Percentiles rank a stretch among this genome's conserved stretches.
Evolutionary conservation across 257 asterid genomes (phyloP).

Genomic region (Przewalskia tangutica): DNA sequence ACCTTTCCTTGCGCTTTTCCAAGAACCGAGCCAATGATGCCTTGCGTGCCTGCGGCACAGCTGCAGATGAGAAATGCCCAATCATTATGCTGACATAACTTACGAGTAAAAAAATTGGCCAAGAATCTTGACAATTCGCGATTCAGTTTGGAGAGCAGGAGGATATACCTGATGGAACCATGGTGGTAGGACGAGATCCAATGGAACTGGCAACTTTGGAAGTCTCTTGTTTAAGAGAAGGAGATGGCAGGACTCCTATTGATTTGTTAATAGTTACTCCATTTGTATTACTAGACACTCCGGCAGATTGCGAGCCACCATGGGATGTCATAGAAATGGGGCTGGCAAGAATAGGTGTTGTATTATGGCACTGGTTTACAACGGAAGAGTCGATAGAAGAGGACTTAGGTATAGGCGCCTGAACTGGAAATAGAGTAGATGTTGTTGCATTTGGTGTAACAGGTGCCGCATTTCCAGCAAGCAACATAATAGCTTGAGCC

Average conservation of each 20-base stretch:
- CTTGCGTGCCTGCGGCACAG: constrained; percentile 83
- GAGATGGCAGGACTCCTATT: constrained; percentile 16
- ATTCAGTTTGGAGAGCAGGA: not conserved
- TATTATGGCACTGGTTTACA: constrained; percentile 24
- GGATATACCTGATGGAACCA: constrained; percentile 42
- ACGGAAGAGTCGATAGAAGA: constrained; percentile 27
- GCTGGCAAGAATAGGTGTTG: constrained; percentile 26
- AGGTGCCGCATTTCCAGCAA: constrained; percentile 75
- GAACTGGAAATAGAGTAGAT: constrained; percentile 33
- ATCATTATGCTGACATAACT: not conserved
- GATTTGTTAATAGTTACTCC: constrained; percentile 22
- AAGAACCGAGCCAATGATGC: constrained; percentile 83
- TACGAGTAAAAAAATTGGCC: not conserved
- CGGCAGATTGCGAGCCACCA: constrained; percentile 23
- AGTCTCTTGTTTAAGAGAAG: constrained; percentile 33
- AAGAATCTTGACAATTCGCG: not conserved
- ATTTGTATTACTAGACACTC: constrained; percentile 13
- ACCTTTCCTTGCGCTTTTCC: constrained; percentile 97
- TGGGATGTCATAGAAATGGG: constrained; percentile 26
- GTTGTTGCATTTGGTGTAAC: constrained; percentile 22
- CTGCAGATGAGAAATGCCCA: constrained; percentile 22
- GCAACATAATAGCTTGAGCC: constrained; percentile 93
- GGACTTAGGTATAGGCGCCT: constrained; percentile 29
- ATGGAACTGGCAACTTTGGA: constrained; percentile 19
- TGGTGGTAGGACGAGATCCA: constrained; percentile 26